Percentiles rank a stretch among this genome's conserved stretches.
Evolutionary conservation across 805 yeast species (phyloP).

Genomic region (Komagataella pseudopastoris): DNA sequence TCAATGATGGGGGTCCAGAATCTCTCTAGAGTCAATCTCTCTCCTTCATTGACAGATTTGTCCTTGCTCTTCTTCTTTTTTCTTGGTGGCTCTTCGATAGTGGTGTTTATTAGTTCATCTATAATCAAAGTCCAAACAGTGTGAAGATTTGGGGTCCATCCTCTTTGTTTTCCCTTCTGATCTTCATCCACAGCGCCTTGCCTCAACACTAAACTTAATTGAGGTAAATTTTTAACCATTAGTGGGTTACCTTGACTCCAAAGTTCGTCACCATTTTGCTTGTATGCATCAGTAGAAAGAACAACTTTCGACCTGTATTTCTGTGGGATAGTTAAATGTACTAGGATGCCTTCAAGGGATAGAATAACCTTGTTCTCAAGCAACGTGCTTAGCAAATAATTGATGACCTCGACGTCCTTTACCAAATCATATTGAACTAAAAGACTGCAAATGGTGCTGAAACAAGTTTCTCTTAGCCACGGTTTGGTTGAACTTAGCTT

Average conservation of each 20-base stretch:
- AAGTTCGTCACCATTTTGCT: slow-evolving; percentile 11
- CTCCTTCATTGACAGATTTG: slow-evolving; percentile 3
- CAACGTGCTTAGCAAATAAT: neutral
- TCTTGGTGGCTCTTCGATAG: slow-evolving; percentile 7
- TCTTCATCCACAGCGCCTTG: slow-evolving; percentile 33
- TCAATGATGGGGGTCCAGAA: slow-evolving; percentile 78
- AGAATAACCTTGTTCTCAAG: neutral
- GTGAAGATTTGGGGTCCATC: slow-evolving; percentile 64
- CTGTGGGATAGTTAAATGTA: slow-evolving; percentile 42
- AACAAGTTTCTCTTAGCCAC: slow-evolving; percentile 78
- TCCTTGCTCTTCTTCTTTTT: slow-evolving; percentile 10
- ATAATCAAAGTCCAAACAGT: slow-evolving; percentile 62
- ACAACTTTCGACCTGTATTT: slow-evolving; percentile 8
- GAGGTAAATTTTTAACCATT: slow-evolving; percentile 48
- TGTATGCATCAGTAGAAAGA: slow-evolving; percentile 8
- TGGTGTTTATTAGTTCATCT: slow-evolving; percentile 20
- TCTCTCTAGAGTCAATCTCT: slow-evolving; percentile 30
- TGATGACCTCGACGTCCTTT: neutral
- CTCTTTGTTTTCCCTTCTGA: slow-evolving; percentile 32
- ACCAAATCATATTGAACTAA: slow-evolving; percentile 12
- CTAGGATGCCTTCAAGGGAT: slow-evolving; percentile 68
- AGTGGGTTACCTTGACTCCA: slow-evolving; percentile 76
- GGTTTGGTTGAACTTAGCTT: slow-evolving; percentile 52
- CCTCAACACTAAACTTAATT: slow-evolving; percentile 49
- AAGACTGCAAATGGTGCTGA: slow-evolving; percentile 55